These are phyloP conservation scores for Fusarium burgessii DNA, from an alignment of 2,329 filamentous ascomycete species.

Conservation along the genomic window DNA sequence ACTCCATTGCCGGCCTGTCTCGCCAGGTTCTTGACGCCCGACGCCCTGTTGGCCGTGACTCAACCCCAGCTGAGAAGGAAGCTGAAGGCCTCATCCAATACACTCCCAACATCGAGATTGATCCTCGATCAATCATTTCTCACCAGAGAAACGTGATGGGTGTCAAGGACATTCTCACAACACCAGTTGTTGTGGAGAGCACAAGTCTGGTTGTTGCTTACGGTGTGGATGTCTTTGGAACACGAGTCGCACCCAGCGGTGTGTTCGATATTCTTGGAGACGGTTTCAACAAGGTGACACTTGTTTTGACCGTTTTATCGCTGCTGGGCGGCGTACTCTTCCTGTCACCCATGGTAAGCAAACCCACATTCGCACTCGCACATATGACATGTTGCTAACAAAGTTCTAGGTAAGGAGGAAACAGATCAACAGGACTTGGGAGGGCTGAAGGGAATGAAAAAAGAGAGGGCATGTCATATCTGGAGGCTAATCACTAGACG, in stretches of 20 bases:
- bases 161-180: slow-evolving; percentile 77
- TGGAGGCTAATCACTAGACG: slow-evolving; percentile 35
- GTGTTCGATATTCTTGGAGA: slow-evolving; percentile 94
- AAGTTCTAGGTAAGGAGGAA: slow-evolving; percentile 67
- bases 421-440: slow-evolving; percentile 76
- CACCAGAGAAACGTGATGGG: slow-evolving; percentile 87
- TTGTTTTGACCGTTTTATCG: slow-evolving; percentile 85
- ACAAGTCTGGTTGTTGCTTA: slow-evolving; percentile 91
- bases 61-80: slow-evolving; percentile 80
- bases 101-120: slow-evolving; percentile 80
- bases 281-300: slow-evolving; percentile 90
- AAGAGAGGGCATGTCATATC: slow-evolving; percentile 33
- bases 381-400: slow-evolving; percentile 49
- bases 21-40: slow-evolving; percentile 85
- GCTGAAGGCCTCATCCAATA: slow-evolving; percentile 84
- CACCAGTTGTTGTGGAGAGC: slow-evolving; percentile 87
- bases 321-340: slow-evolving; percentile 80
- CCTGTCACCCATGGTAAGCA: slow-evolving; percentile 86
- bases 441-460: slow-evolving; percentile 49
- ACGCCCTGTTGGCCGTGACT: slow-evolving; percentile 85
- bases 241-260: slow-evolving; percentile 85
- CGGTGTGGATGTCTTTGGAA: slow-evolving; percentile 89
- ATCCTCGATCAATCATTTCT: slow-evolving; percentile 82
- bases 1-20: slow-evolving; percentile 83
- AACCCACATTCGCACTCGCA: background rate